Conservation (phyloP, 2,329 filamentous ascomycete species). For the Xylaria sp. region DNA sequence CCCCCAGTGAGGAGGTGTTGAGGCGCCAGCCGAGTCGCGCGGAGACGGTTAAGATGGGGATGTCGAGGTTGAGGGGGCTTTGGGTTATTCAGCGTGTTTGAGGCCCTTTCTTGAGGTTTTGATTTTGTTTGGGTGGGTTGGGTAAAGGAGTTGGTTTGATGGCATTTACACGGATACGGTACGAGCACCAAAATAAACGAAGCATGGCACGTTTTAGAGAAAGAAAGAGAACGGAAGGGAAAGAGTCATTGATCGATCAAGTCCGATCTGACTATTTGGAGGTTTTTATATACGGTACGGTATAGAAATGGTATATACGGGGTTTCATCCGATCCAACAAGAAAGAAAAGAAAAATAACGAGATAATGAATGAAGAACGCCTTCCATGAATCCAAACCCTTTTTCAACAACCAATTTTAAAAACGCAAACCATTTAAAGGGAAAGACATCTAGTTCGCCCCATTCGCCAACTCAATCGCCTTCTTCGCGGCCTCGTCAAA, state of each 20-base stretch:
- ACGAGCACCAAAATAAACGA: too few relatives aligned
- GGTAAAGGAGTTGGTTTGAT: background rate
- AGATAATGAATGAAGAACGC: background rate
- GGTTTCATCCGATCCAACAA: too few relatives aligned
- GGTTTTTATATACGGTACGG: too few relatives aligned
- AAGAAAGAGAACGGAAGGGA: too few relatives aligned
- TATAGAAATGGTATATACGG: too few relatives aligned
- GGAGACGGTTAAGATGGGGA: constrained; percentile 17
- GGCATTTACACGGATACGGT: too few relatives aligned
- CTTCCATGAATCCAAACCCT: background rate
- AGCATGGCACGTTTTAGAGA: too few relatives aligned
- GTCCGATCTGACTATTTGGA: too few relatives aligned
- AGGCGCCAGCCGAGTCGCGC: constrained; percentile 16
- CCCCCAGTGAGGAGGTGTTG: constrained; percentile 6
- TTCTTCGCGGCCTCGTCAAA: constrained; percentile 68
- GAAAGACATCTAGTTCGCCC: background rate
- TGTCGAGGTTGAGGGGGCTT: constrained; percentile 24
- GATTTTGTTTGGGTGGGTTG: background rate
- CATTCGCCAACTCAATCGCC: constrained; percentile 53
- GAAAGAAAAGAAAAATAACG: too few relatives aligned
- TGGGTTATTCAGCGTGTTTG: constrained; percentile 28
- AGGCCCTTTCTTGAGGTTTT: background rate
- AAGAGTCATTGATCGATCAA: too few relatives aligned
- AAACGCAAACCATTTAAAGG: background rate
- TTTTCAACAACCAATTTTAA: too few relatives aligned